A percentile compares a stretch with the other conserved stretches of the same genome.
Evolutionary conservation across 257 asterid species (phyloP).

Genomic region (Solanum chilense): DNA sequence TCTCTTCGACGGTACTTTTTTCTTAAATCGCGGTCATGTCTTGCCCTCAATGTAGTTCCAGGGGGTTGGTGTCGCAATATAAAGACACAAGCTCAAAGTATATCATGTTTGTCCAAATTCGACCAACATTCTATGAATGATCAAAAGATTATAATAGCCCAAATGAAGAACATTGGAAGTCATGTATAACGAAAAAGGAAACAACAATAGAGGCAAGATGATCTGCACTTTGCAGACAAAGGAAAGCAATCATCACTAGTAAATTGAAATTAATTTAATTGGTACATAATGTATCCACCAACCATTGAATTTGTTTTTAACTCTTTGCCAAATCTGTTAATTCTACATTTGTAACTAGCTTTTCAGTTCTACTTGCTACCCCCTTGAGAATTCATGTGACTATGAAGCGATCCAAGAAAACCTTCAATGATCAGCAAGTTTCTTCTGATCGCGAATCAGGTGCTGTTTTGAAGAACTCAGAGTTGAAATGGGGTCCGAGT

Average conservation of each 20-base stretch:
- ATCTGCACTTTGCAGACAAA: background rate
- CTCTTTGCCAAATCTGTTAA: background rate
- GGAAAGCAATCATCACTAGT: background rate
- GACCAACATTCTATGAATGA: background rate
- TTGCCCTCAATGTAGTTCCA: background rate
- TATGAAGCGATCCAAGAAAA: conserved; percentile 41
- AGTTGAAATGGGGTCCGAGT: conserved; percentile 21
- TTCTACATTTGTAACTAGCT: background rate
- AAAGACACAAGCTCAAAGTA: background rate
- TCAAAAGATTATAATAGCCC: background rate
- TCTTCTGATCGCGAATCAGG: conserved; percentile 7
- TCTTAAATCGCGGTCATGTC: background rate
- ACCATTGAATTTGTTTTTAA: background rate
- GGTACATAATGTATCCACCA: background rate
- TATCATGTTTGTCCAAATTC: background rate
- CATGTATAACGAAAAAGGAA: background rate
- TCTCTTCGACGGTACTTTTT: background rate
- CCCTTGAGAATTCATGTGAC: background rate
- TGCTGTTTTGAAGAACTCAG: conserved; percentile 2
- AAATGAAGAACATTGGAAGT: background rate
- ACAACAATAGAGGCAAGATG: background rate
- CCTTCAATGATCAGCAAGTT: background rate
- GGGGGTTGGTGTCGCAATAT: background rate
- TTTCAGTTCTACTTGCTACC: background rate
- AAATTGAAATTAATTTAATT: background rate